These are phyloP conservation scores for Dinochytrium kinnereticum DNA, from an alignment of 371 early-diverging fungal genomes.

Conservation along the genomic window DNA sequence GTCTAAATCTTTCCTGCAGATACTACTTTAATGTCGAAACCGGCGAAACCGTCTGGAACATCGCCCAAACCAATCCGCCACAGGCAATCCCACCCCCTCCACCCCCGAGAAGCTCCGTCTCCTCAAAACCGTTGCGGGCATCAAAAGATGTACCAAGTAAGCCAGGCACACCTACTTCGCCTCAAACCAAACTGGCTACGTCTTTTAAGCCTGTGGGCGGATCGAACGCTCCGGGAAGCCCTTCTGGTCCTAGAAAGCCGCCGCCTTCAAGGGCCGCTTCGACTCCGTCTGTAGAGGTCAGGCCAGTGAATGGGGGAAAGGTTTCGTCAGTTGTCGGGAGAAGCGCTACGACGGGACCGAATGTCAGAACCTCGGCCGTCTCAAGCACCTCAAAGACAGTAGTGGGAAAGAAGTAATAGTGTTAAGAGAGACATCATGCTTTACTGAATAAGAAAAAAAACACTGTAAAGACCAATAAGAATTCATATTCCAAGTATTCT, in stretches of 20 bases:
- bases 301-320: neutral
- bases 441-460: no score
- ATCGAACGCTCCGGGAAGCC: no score
- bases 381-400: no score
- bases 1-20: neutral
- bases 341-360: neutral
- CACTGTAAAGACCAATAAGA: no score
- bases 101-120: neutral
- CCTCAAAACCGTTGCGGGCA: neutral
- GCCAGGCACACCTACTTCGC: neutral
- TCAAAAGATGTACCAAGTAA: neutral
- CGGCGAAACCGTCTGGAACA: neutral
- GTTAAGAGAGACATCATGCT: no score
- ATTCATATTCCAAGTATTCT: no score
- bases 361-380: neutral
- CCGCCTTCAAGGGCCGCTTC: neutral
- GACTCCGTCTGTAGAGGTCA: neutral
- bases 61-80: neutral
- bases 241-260: neutral
- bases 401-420: no score
- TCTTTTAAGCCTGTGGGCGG: no score
- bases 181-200: no score
- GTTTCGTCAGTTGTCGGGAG: neutral
- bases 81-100: neutral
- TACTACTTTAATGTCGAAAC: conserved; percentile 3